Conservation (phyloP, 2,329 filamentous ascomycete genomes). For the Fusarium bulbicola region DNA sequence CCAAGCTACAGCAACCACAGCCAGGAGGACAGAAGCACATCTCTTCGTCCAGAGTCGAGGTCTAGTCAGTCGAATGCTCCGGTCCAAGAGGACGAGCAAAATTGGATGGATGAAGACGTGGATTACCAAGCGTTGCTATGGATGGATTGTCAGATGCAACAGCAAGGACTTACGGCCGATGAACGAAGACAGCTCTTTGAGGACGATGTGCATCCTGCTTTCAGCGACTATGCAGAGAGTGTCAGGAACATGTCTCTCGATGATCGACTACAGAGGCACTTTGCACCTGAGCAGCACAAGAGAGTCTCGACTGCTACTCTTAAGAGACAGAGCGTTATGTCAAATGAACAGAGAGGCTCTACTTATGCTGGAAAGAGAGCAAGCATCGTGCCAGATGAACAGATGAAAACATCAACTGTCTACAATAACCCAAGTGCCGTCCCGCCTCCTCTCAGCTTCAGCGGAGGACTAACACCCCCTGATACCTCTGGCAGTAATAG, state of each 20-base stretch:
- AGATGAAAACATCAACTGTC: neutral
- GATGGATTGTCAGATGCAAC: conserved; percentile 18
- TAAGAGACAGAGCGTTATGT: neutral
- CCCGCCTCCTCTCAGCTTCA: conserved; percentile 7
- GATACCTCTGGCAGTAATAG: neutral
- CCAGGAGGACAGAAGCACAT: neutral
- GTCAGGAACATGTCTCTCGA: neutral
- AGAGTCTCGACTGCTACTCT: conserved; percentile 1
- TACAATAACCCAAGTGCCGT: conserved; percentile 18
- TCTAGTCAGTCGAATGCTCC: neutral
- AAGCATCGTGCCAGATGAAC: neutral
- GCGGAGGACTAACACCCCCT: neutral
- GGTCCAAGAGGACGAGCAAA: neutral
- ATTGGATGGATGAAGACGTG: neutral
- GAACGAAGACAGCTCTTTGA: conserved; percentile 17
- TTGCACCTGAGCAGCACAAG: neutral
- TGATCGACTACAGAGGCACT: neutral
- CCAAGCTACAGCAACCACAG: neutral
- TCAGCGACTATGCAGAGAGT: conserved; percentile 29
- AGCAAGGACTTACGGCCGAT: conserved; percentile 8
- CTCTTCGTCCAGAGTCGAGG: neutral
- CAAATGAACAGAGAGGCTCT: neutral
- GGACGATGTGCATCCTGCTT: conserved; percentile 26
- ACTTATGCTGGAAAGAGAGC: neutral
- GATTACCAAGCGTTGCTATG: conserved; percentile 24